Conservation (phyloP, 1,284 basidiomycete species). For the Ceratorhiza oryzae-sativae region DNA sequence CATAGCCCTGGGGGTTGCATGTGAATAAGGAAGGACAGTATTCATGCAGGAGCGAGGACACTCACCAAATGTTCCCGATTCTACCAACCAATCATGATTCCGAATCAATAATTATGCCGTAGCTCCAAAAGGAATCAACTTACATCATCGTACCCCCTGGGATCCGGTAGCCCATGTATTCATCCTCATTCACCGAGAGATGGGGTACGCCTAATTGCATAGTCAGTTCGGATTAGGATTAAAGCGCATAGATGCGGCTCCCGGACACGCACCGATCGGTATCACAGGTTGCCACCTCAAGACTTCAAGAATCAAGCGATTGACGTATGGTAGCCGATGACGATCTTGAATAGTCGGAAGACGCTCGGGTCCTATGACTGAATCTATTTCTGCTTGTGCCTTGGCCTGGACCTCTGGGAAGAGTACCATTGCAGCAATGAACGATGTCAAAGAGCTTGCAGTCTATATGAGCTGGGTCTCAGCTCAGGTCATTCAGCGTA, state of each 20-base stretch:
- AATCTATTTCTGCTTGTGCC: slow-evolving; percentile 46
- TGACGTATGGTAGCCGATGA: slow-evolving; percentile 44
- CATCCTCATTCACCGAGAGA: slow-evolving; percentile 5
- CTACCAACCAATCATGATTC: too few species aligned
- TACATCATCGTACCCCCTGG: slow-evolving; percentile 26
- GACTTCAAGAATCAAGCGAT: slow-evolving; percentile 45
- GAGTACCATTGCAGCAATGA: slow-evolving; percentile 45
- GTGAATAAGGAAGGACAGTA: not conserved
- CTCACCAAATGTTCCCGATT: slow-evolving; percentile 26
- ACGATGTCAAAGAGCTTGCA: slow-evolving; percentile 43
- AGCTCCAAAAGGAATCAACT: not conserved
- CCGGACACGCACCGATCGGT: slow-evolving; percentile 18
- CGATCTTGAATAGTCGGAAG: slow-evolving; percentile 44
- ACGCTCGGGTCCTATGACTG: slow-evolving; percentile 45
- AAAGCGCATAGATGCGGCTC: not conserved
- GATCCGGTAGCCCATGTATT: slow-evolving; percentile 17
- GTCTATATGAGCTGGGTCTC: slow-evolving; percentile 12
- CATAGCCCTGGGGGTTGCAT: slow-evolving; percentile 32
- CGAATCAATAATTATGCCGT: too few species aligned
- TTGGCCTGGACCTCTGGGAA: slow-evolving; percentile 45
- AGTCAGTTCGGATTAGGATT: not conserved
- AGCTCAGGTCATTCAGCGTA: not conserved
- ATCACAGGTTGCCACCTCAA: slow-evolving; percentile 45
- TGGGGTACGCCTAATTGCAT: slow-evolving; percentile 1
- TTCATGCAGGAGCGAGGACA: not conserved